Evolutionary conservation across 768 basidiomycete species (phyloP).

Genomic region (Trichaptum fuscoviolaceum): DNA sequence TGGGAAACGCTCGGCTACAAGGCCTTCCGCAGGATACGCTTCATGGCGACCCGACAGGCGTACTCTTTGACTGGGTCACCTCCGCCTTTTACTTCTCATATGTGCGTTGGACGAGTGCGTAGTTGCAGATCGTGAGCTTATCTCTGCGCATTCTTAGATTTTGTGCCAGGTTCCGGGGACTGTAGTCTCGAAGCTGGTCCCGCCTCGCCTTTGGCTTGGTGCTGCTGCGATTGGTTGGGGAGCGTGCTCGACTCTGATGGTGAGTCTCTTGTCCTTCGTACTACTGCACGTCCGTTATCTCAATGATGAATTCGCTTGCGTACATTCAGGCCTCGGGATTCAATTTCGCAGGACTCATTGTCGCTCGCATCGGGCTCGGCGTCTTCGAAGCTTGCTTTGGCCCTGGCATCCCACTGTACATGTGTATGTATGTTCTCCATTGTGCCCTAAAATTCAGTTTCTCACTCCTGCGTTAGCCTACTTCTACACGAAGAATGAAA

Average conservation of each 20-base stretch:
- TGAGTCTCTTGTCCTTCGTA: conserved; percentile 20
- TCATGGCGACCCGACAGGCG: conserved; percentile 61
- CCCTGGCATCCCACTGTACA: conserved; percentile 72
- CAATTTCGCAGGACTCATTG: conserved; percentile 53
- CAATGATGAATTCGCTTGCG: background rate
- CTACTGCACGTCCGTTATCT: background rate
- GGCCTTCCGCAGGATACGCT: conserved; percentile 60
- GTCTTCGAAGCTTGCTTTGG: conserved; percentile 77
- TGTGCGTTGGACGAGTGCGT: conserved; percentile 32
- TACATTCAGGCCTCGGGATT: conserved; percentile 51
- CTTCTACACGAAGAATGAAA: conserved; percentile 71
- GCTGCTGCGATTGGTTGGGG: conserved; percentile 69
- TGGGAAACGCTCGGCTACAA: conserved; percentile 76
- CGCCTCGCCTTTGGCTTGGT: conserved; percentile 65
- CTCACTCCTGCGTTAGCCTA: conserved; percentile 41
- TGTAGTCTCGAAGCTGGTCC: conserved; percentile 59
- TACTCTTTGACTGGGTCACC: conserved; percentile 73
- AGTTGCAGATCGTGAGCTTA: background rate
- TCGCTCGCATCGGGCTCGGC: conserved; percentile 59
- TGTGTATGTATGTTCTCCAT: conserved; percentile 38
- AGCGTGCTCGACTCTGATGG: conserved; percentile 67
- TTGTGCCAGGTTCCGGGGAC: conserved; percentile 65
- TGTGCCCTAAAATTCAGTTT: background rate
- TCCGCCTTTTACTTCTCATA: conserved; percentile 79
- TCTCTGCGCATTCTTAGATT: conserved; percentile 41